These are phyloP conservation scores for Sicyos baderoa DNA, from an alignment of 306 rosid genomes.

Conservation along the genomic window DNA sequence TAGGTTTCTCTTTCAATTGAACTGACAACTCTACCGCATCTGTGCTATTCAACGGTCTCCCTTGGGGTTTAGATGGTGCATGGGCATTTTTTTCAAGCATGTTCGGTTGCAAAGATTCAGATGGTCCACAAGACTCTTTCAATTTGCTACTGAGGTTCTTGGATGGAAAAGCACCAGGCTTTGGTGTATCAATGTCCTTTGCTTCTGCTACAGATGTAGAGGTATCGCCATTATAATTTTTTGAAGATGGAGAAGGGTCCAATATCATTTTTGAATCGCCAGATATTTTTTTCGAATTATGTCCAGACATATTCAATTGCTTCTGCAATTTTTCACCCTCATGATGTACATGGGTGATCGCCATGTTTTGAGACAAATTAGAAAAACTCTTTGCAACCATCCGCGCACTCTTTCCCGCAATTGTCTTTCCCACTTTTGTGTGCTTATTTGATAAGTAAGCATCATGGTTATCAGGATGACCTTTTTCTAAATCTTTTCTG, in stretches of 20 bases:
- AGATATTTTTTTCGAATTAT: conserved; percentile 46
- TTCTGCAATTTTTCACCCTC: conserved; percentile 48
- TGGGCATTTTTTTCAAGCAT: conserved; percentile 51
- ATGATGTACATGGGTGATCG: conserved; percentile 34
- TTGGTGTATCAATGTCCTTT: conserved; percentile 58
- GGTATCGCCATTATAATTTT: conserved; percentile 48
- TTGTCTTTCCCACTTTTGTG: conserved; percentile 54
- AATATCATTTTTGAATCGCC: conserved; percentile 41
- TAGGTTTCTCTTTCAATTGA: conserved; percentile 57
- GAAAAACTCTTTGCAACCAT: conserved; percentile 39
- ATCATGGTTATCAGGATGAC: conserved; percentile 47
- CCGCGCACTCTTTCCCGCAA: conserved; percentile 44
- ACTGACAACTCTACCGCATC: conserved; percentile 43
- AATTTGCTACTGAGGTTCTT: conserved; percentile 48
- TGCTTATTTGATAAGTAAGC: conserved; percentile 46
- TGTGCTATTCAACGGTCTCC: conserved; percentile 34
- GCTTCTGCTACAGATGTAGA: conserved; percentile 36
- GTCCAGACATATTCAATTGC: conserved; percentile 40
- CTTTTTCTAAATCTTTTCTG: conserved; percentile 67
- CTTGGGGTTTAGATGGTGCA: conserved; percentile 55
- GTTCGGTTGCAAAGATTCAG: conserved; percentile 48
- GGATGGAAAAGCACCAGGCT: conserved; percentile 44
- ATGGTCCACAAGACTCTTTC: conserved; percentile 50
- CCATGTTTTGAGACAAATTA: conserved; percentile 40
- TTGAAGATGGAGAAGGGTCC: conserved; percentile 48